Conservation (phyloP, 306 rosid genomes). For the Rosa chinensis region DNA sequence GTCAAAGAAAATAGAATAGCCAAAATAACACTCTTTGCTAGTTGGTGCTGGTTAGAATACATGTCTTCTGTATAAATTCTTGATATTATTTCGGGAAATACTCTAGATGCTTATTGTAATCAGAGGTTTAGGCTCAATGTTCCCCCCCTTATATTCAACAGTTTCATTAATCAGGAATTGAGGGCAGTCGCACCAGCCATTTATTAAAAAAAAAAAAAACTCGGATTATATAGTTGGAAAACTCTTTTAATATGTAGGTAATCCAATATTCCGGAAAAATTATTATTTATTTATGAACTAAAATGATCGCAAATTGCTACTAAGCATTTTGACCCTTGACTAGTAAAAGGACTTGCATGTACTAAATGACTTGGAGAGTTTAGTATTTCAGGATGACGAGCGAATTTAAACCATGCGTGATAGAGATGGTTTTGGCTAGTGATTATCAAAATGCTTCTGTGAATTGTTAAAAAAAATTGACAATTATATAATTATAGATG, state of each 20-base stretch:
- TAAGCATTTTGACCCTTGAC: neutral
- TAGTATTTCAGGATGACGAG: neutral
- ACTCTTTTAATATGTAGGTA: neutral
- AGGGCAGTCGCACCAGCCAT: too few relatives aligned
- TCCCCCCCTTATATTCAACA: too few relatives aligned
- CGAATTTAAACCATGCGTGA: slow-evolving; percentile 4
- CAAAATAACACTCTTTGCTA: too few relatives aligned
- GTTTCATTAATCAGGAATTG: too few relatives aligned
- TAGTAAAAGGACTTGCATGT: neutral
- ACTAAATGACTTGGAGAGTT: neutral
- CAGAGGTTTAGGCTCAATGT: too few relatives aligned
- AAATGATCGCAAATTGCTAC: neutral
- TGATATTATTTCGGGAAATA: too few relatives aligned
- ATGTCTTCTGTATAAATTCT: too few relatives aligned
- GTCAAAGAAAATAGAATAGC: too few relatives aligned
- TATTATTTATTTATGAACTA: neutral
- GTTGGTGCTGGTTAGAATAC: too few relatives aligned
- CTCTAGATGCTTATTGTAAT: too few relatives aligned
- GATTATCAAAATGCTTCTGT: neutral
- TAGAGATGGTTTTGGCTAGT: slow-evolving; percentile 1
- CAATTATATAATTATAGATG: neutral
- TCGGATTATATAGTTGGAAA: too few relatives aligned
- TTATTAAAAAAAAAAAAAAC: neutral
- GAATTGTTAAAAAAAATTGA: neutral
- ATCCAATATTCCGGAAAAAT: neutral